phyloP scores from a whole-genome alignment of 352 stramenopile species.

The Globisporangium splendens region DNA sequence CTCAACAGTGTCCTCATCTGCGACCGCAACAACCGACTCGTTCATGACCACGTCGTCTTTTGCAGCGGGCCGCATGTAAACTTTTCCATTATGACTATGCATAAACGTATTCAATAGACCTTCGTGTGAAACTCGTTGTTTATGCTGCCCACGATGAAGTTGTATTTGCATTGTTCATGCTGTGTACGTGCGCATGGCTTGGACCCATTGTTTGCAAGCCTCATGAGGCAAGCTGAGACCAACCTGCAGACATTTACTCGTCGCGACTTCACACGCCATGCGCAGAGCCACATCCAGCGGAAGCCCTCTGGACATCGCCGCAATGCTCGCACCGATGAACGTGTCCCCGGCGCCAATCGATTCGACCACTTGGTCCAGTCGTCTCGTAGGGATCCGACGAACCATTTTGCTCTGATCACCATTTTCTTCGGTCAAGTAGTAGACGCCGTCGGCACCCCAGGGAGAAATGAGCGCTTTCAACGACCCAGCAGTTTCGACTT shows the following conservation, averaged over 20 bases:
- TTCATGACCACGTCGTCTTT: no score
- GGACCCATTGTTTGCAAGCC: conserved; percentile 16
- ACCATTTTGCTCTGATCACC: background rate
- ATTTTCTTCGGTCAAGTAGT: conserved; percentile 28
- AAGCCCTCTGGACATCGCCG: conserved; percentile 29
- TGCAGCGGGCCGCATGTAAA: no score
- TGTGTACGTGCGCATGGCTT: background rate
- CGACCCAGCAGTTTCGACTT: background rate
- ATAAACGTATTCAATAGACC: no score
- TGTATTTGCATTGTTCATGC: no score
- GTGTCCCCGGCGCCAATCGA: conserved; percentile 72
- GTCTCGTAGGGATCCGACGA: conserved; percentile 33
- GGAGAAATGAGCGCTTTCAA: conserved; percentile 60
- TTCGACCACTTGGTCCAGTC: conserved; percentile 42
- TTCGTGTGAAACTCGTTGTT: no score
- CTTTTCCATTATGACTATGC: no score
- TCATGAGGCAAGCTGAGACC: conserved; percentile 38
- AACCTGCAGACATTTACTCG: conserved; percentile 52
- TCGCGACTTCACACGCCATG: conserved; percentile 49
- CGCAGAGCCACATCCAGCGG: conserved; percentile 30
- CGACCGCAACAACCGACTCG: no score
- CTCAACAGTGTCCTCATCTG: no score
- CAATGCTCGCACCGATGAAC: conserved; percentile 66
- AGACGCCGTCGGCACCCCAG: conserved; percentile 59
- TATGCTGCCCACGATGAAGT: no score